Conservation (phyloP, 768 basidiomycete genomes). For the Tulasnella calospora region DNA sequence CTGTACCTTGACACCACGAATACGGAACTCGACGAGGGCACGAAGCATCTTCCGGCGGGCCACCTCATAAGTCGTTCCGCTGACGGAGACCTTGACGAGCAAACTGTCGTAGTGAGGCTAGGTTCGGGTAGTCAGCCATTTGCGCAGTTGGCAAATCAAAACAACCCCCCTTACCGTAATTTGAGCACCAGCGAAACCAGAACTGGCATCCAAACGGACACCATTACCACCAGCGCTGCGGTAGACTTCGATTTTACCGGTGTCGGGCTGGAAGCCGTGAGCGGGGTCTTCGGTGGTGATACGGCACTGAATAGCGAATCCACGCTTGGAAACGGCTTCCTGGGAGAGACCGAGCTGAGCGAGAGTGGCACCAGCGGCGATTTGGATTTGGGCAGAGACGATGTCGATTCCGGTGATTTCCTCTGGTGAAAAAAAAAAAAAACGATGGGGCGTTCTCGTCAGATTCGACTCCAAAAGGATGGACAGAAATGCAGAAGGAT, state of each 20-base stretch:
- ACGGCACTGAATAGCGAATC: slow-evolving; percentile 97
- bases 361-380: slow-evolving; percentile 95
- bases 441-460: not conserved
- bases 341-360: slow-evolving; percentile 93
- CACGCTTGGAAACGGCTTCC: slow-evolving; percentile 91
- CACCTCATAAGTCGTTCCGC: slow-evolving; percentile 96
- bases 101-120: slow-evolving; percentile 98
- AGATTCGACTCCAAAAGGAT: not conserved
- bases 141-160: no score
- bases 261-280: slow-evolving; percentile 92
- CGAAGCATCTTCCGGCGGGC: slow-evolving; percentile 98
- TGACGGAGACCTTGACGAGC: slow-evolving; percentile 92
- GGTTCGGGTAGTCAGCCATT: no score
- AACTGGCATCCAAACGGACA: slow-evolving; percentile 92
- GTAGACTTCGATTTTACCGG: slow-evolving; percentile 99
- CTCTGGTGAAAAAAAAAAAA: slow-evolving; percentile 52
- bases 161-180: slow-evolving; percentile 65
- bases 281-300: slow-evolving; percentile 96
- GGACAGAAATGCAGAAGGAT: not conserved
- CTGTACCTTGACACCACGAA: slow-evolving; percentile 92
- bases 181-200: slow-evolving; percentile 97
- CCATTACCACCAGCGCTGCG: slow-evolving; percentile 98
- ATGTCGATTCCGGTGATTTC: slow-evolving; percentile 99
- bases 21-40: slow-evolving; percentile 99
- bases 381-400: slow-evolving; percentile 98